Evolutionary conservation across 129 eudicot genomes (phyloP).

Genomic region (Escallonia rubra): DNA sequence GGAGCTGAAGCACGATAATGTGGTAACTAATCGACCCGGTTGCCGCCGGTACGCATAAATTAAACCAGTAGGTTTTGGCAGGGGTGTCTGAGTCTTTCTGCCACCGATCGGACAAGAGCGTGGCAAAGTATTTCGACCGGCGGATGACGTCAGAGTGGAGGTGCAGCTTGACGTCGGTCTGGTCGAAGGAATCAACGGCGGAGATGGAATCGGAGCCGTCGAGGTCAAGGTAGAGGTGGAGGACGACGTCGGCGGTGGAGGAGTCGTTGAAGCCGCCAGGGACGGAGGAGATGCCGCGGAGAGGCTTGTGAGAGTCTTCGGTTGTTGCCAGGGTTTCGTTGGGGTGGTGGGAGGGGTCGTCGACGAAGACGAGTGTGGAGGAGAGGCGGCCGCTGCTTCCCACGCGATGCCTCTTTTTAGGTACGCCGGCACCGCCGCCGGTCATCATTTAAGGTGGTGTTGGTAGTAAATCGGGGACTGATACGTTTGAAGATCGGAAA

Average conservation of each 20-base stretch:
- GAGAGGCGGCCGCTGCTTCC: conserved; percentile 42
- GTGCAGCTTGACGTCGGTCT: conserved; percentile 43
- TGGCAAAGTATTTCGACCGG: conserved; percentile 64
- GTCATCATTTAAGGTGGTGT: conserved; percentile 12
- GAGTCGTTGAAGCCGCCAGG: conserved; percentile 58
- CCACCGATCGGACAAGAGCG: conserved; percentile 87
- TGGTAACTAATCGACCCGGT: conserved; percentile 42
- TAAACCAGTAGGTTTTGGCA: conserved; percentile 23
- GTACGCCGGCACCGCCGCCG: conserved; percentile 23
- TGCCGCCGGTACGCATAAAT: conserved; percentile 38
- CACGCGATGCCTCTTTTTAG: conserved; percentile 56
- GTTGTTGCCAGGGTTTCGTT: conserved; percentile 30
- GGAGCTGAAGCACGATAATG: conserved; percentile 50
- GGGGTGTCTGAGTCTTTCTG: conserved; percentile 20
- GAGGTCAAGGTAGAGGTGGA: conserved; percentile 48
- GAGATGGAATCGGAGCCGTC: conserved; percentile 31
- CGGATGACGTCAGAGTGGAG: conserved; percentile 57
- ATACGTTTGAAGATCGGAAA: background rate
- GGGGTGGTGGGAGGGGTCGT: conserved; percentile 39
- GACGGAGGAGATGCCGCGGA: conserved; percentile 12
- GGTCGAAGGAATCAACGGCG: conserved; percentile 25
- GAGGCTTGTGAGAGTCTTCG: conserved; percentile 16
- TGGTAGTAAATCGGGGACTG: background rate
- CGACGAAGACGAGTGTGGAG: conserved; percentile 30
- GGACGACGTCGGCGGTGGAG: conserved; percentile 76